Percentiles rank a stretch among this genome's conserved stretches.
Evolutionary conservation across 2,329 filamentous ascomycete species (phyloP).

Genomic region (Fusarium pilosicola): DNA sequence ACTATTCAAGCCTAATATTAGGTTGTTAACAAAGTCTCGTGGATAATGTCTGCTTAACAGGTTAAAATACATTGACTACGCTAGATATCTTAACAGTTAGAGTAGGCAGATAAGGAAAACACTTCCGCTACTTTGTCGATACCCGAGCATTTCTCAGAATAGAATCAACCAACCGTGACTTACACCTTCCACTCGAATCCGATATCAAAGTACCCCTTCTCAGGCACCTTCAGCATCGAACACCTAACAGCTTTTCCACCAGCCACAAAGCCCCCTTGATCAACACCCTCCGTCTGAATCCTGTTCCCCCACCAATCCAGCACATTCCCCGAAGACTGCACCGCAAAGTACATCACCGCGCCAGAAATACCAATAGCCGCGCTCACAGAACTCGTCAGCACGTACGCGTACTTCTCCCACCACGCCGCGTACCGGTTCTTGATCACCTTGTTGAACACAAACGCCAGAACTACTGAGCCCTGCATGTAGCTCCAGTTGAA

Average conservation of each 20-base stretch:
- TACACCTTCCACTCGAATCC: conserved; percentile 32
- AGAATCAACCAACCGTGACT: background rate
- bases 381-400: conserved; percentile 41
- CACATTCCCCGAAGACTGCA: conserved; percentile 32
- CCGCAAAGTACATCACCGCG: conserved; percentile 42
- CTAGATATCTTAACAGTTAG: background rate
- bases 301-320: conserved; percentile 43
- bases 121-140: background rate
- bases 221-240: conserved; percentile 33
- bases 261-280: conserved; percentile 30
- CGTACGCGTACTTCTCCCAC: conserved; percentile 46
- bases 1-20: background rate
- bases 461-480: conserved; percentile 30
- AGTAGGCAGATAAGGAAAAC: background rate
- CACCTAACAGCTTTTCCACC: conserved; percentile 26
- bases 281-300: conserved; percentile 34
- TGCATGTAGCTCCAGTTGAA: conserved; percentile 45
- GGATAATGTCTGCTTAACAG: background rate
- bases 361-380: conserved; percentile 43
- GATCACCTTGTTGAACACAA: conserved; percentile 44
- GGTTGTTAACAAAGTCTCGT: background rate
- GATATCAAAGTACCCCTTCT: conserved; percentile 32
- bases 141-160: background rate
- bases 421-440: conserved; percentile 38
- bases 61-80: background rate